phyloP scores from a whole-genome alignment of 192 early-diverging fungal genomes.

The Powellomyces hirtus region DNA sequence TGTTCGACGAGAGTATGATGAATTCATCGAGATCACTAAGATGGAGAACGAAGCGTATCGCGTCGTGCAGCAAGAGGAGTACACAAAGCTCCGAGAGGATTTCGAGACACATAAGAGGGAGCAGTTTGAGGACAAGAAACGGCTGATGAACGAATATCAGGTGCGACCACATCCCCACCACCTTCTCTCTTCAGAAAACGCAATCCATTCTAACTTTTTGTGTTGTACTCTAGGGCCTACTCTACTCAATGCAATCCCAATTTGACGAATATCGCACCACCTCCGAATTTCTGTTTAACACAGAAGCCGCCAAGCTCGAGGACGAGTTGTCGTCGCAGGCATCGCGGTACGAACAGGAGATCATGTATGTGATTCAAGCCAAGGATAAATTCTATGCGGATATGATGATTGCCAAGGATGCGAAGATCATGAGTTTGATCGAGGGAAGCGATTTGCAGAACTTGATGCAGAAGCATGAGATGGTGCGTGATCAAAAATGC shows the following conservation, averaged over 20 bases:
- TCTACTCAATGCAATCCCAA: slow-evolving; percentile 56
- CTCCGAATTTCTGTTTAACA: slow-evolving; percentile 55
- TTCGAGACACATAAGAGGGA: slow-evolving; percentile 48
- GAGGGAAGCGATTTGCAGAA: slow-evolving; percentile 60
- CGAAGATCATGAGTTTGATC: slow-evolving; percentile 64
- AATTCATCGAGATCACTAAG: slow-evolving; percentile 58
- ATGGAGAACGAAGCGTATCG: slow-evolving; percentile 57
- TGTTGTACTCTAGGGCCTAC: slow-evolving; percentile 30
- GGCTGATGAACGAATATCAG: slow-evolving; percentile 50
- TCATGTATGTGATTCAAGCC: slow-evolving; percentile 63
- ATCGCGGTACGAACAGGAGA: slow-evolving; percentile 58
- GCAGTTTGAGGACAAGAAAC: slow-evolving; percentile 57
- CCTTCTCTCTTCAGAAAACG: not conserved
- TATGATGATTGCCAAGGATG: slow-evolving; percentile 67
- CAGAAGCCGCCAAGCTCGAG: slow-evolving; percentile 57
- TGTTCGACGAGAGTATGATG: slow-evolving; percentile 58
- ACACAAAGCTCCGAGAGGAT: slow-evolving; percentile 39
- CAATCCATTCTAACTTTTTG: slow-evolving; percentile 3
- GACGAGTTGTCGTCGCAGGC: slow-evolving; percentile 56
- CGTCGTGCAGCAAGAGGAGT: slow-evolving; percentile 44
- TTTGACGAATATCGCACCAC: slow-evolving; percentile 62
- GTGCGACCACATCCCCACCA: slow-evolving; percentile 16
- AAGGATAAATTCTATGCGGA: slow-evolving; percentile 67
- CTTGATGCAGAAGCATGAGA: slow-evolving; percentile 63
- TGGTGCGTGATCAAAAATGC: slow-evolving; percentile 31